A percentile compares a stretch with the other conserved stretches of the same genome.
phyloP scores from a whole-genome alignment of 306 rosid species.

The Styphnolobium japonicum region DNA sequence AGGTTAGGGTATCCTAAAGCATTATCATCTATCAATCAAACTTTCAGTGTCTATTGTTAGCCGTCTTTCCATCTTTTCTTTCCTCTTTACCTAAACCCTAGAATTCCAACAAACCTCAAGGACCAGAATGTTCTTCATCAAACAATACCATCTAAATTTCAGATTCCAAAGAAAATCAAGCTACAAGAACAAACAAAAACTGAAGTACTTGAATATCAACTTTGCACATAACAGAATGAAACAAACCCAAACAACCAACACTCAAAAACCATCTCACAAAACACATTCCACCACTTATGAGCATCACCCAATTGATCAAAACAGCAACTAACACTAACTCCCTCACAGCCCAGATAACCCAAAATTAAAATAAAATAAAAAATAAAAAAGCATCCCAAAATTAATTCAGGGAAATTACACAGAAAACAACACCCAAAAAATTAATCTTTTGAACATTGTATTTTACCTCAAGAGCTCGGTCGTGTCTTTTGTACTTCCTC shows the following conservation, averaged over 20 bases:
- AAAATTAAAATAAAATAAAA: neutral
- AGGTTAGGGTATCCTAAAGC: too few relatives aligned
- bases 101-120: too few relatives aligned
- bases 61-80: too few relatives aligned
- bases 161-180: neutral
- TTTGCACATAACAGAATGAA: neutral
- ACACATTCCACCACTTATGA: neutral
- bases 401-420: neutral
- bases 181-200: neutral
- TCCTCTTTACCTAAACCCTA: too few relatives aligned
- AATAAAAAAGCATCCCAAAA: neutral
- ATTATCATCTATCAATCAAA: too few relatives aligned
- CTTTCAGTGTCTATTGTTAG: too few relatives aligned
- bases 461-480: slow-evolving; percentile 78
- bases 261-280: neutral
- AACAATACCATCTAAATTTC: neutral
- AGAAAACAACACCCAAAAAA: neutral
- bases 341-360: neutral
- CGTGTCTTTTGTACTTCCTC: slow-evolving; percentile 56
- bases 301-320: neutral
- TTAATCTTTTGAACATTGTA: neutral
- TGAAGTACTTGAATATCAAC: neutral
- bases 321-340: neutral
- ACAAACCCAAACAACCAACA: neutral
- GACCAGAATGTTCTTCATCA: neutral